Evolutionary conservation across 2,329 filamentous ascomycete species (phyloP).

Genomic region (Metarhizium robertsii): DNA sequence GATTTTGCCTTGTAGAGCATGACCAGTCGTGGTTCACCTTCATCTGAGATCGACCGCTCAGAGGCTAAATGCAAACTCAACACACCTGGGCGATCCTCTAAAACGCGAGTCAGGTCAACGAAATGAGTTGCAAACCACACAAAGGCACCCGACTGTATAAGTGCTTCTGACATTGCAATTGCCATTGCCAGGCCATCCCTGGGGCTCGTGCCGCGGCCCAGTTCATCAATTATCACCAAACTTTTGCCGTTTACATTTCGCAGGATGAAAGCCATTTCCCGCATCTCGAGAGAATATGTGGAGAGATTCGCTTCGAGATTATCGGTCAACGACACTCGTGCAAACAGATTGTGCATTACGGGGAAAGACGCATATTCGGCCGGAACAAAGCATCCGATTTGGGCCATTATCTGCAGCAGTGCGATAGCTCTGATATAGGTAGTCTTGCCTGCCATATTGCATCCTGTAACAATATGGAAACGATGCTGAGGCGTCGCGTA

Average conservation of each 20-base stretch:
- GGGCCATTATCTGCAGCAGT: conserved; percentile 83
- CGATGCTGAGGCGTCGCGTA: conserved; percentile 72
- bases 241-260: conserved; percentile 69
- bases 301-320: conserved; percentile 85
- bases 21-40: conserved; percentile 52
- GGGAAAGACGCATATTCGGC: conserved; percentile 76
- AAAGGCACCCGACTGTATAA: conserved; percentile 68
- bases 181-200: conserved; percentile 84
- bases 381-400: conserved; percentile 85
- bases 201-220: conserved; percentile 84
- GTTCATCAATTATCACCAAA: conserved; percentile 80
- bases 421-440: conserved; percentile 87
- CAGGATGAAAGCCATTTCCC: conserved; percentile 88
- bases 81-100: conserved; percentile 68
- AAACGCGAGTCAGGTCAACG: conserved; percentile 65
- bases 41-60: conserved; percentile 42
- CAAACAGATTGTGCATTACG: conserved; percentile 75
- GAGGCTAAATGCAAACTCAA: conserved; percentile 75
- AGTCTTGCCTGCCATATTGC: conserved; percentile 97
- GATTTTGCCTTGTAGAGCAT: conserved; percentile 82
- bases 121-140: conserved; percentile 97
- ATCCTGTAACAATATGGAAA: conserved; percentile 90
- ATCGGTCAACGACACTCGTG: conserved; percentile 78
- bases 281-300: conserved; percentile 91
- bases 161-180: conserved; percentile 77